These are phyloP conservation scores for Chloris gayana DNA, from an alignment of 176 grass and related monocot species.

Conservation along the genomic window DNA sequence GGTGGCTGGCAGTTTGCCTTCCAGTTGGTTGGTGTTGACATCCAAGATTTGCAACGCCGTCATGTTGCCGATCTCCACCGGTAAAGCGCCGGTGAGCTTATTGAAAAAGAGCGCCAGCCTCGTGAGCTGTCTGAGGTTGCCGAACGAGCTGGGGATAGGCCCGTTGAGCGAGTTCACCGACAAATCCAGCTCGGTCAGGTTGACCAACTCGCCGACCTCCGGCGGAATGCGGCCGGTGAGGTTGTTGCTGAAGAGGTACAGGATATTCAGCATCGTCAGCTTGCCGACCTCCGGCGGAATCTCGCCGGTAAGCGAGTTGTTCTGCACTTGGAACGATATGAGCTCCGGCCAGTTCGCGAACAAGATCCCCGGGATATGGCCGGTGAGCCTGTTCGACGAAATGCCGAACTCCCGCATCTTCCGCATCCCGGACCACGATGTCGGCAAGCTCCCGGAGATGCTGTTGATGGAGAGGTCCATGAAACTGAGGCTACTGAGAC, in stretches of 20 bases:
- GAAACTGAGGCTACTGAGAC: constrained; percentile 43
- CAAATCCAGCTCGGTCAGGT: constrained; percentile 33
- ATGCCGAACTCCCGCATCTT: constrained; percentile 60
- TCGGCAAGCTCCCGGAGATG: constrained; percentile 45
- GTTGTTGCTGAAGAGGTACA: constrained; percentile 54
- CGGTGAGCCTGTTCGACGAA: constrained; percentile 52
- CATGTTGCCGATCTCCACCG: constrained; percentile 65
- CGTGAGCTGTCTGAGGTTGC: constrained; percentile 49
- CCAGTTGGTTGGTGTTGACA: constrained; percentile 59
- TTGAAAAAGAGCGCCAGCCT: constrained; percentile 63
- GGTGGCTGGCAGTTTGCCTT: constrained; percentile 54
- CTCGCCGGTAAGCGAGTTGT: background rate
- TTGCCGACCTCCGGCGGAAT: constrained; percentile 51
- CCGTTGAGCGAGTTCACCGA: constrained; percentile 50
- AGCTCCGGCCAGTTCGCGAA: constrained; percentile 61
- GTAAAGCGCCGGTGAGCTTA: constrained; percentile 51
- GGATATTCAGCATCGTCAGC: background rate
- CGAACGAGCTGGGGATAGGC: constrained; percentile 50
- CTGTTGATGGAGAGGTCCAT: constrained; percentile 41
- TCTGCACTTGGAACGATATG: constrained; percentile 57
- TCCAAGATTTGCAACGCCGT: constrained; percentile 47
- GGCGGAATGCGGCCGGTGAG: constrained; percentile 45
- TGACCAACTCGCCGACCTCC: constrained; percentile 50
- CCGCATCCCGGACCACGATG: constrained; percentile 40
- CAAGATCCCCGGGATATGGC: constrained; percentile 29